Percentiles rank a stretch among this genome's conserved stretches.
Evolutionary conservation across 1,284 basidiomycete genomes (phyloP).

Genomic region (Naganishia sp.): DNA sequence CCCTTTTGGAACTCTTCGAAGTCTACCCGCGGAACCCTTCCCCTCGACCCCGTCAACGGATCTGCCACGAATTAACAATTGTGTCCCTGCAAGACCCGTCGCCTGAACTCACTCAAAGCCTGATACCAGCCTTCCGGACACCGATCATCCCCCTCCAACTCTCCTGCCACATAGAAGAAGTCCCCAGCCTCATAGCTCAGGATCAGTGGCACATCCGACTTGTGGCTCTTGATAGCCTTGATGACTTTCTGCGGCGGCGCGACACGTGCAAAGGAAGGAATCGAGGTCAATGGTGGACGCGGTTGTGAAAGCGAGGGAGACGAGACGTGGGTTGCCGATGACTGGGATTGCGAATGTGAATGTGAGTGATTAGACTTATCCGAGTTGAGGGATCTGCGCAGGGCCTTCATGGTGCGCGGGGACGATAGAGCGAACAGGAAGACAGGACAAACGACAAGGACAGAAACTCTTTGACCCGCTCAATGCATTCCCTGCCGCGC

Average conservation of each 20-base stretch:
- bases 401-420: slow-evolving; percentile 68
- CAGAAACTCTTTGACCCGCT: neutral
- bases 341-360: slow-evolving; percentile 59
- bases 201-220: slow-evolving; percentile 76
- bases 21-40: slow-evolving; percentile 78
- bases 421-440: neutral
- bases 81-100: neutral
- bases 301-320: slow-evolving; percentile 19
- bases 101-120: slow-evolving; percentile 63
- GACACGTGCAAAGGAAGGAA: slow-evolving; percentile 68
- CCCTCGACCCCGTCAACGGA: slow-evolving; percentile 85
- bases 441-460: neutral
- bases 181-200: slow-evolving; percentile 92
- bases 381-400: slow-evolving; percentile 75
- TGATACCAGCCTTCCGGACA: slow-evolving; percentile 68
- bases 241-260: slow-evolving; percentile 94
- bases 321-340: slow-evolving; percentile 47
- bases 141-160: slow-evolving; percentile 60
- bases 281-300: slow-evolving; percentile 55
- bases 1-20: slow-evolving; percentile 88
- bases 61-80: slow-evolving; percentile 51
- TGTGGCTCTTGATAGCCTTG: slow-evolving; percentile 72
- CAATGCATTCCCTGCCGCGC: neutral
- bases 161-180: slow-evolving; percentile 92
- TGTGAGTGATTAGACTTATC: slow-evolving; percentile 66